These are phyloP conservation scores for Haplosporangium sp. DNA, from an alignment of 371 early-diverging fungal genomes.

Conservation along the genomic window DNA sequence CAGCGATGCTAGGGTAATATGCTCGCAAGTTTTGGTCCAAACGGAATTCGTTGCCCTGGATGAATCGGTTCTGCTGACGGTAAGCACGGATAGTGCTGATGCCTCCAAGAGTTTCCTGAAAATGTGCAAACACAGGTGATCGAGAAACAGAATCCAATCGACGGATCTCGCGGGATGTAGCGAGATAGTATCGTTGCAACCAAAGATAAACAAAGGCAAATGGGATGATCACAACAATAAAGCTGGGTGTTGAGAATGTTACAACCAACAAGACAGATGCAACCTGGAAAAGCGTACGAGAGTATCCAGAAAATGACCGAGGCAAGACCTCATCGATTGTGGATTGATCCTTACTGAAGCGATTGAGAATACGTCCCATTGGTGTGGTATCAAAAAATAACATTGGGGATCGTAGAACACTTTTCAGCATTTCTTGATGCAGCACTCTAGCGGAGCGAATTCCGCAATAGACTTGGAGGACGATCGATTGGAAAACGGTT, in stretches of 20 bases:
- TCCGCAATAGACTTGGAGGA: slow-evolving; percentile 87
- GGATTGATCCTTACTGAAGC: slow-evolving; percentile 91
- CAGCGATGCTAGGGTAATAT: slow-evolving; percentile 83
- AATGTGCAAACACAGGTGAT: slow-evolving; percentile 87
- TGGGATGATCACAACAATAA: slow-evolving; percentile 69
- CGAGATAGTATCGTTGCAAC: slow-evolving; percentile 77
- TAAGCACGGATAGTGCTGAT: slow-evolving; percentile 88
- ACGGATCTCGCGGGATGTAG: slow-evolving; percentile 81
- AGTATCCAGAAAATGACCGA: slow-evolving; percentile 72
- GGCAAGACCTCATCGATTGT: slow-evolving; percentile 85
- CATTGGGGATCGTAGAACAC: slow-evolving; percentile 82
- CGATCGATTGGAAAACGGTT: slow-evolving; percentile 77
- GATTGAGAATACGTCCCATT: slow-evolving; percentile 86
- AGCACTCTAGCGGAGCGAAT: slow-evolving; percentile 76
- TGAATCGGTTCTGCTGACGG: slow-evolving; percentile 78
- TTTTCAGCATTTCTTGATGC: slow-evolving; percentile 69
- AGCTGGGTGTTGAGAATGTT: slow-evolving; percentile 70
- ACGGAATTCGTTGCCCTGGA: slow-evolving; percentile 76
- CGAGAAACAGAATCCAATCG: slow-evolving; percentile 85
- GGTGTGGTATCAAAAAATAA: slow-evolving; percentile 92
- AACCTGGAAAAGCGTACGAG: slow-evolving; percentile 65
- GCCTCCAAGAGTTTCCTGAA: slow-evolving; percentile 84
- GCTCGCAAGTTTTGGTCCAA: slow-evolving; percentile 88
- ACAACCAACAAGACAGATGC: slow-evolving; percentile 71
- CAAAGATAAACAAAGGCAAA: slow-evolving; percentile 70